Percentiles rank a stretch among this genome's conserved stretches.
Evolutionary conservation across 495 filamentous ascomycete species (phyloP).

Genomic region (Neurospora sp.): DNA sequence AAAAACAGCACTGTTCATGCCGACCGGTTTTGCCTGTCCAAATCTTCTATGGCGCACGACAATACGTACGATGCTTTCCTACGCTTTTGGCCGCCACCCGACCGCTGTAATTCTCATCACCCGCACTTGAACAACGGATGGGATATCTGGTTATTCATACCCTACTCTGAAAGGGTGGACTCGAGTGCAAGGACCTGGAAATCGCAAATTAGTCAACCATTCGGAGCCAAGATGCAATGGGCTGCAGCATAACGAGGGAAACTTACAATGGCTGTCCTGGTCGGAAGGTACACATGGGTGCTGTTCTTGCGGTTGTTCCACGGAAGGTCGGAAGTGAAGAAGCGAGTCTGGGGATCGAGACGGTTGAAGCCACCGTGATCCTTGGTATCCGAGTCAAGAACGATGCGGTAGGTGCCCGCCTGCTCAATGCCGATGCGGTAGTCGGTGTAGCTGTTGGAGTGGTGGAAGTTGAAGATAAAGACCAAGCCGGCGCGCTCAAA

Average conservation of each 20-base stretch:
- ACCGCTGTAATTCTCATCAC: not conserved
- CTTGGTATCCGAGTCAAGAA: conserved; percentile 70
- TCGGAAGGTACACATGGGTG: conserved; percentile 84
- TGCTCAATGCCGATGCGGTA: conserved; percentile 84
- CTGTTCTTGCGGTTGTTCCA: conserved; percentile 91
- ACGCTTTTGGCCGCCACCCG: not conserved
- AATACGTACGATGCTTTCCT: not conserved
- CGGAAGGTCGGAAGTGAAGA: conserved; percentile 78
- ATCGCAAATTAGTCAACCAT: not conserved
- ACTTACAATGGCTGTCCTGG: conserved; percentile 76
- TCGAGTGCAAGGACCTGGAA: conserved; percentile 24
- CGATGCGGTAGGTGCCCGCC: conserved; percentile 76
- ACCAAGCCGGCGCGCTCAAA: conserved; percentile 87
- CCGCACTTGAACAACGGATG: not conserved
- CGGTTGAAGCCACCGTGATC: conserved; percentile 73
- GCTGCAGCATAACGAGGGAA: not conserved
- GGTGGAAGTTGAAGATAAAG: conserved; percentile 96
- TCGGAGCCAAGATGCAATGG: not conserved
- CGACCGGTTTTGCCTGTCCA: not conserved
- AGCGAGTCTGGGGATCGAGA: conserved; percentile 65
- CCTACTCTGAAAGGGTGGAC: conserved; percentile 6
- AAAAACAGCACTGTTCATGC: not conserved
- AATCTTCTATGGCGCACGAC: not conserved
- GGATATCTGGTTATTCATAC: not conserved
- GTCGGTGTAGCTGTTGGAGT: conserved; percentile 77